Conservation (phyloP, 2,329 filamentous ascomycete species). For the Diaporthe capsici region DNA sequence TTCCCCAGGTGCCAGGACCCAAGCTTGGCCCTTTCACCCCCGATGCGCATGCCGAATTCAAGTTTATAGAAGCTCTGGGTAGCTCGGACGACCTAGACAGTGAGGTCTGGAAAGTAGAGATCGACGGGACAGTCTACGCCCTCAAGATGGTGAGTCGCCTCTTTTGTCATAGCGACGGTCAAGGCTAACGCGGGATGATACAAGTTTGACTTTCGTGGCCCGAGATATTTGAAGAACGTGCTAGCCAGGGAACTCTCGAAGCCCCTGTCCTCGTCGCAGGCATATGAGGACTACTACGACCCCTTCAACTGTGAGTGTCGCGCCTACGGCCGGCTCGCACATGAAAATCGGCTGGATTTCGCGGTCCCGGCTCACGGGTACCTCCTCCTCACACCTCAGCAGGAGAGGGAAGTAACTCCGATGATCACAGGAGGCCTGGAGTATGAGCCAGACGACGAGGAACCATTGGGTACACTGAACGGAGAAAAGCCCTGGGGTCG, state of each 20-base stretch:
- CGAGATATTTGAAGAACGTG: neutral
- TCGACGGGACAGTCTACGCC: neutral
- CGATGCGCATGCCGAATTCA: neutral
- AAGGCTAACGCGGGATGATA: neutral
- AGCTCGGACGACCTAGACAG: neutral
- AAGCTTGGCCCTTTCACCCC: neutral
- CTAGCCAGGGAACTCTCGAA: neutral
- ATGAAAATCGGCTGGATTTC: conserved; percentile 36
- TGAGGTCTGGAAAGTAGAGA: neutral
- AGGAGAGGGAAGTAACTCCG: neutral
- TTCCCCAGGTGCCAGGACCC: neutral
- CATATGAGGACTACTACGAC: conserved; percentile 37
- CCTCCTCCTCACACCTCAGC: conserved; percentile 28
- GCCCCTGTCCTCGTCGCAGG: neutral
- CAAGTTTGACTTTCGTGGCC: neutral
- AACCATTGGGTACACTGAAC: neutral
- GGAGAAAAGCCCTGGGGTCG: conserved; percentile 33
- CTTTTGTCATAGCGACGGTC: neutral
- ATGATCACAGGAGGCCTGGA: neutral
- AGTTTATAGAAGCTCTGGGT: neutral
- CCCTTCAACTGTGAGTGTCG: conserved; percentile 43
- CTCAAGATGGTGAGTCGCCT: neutral
- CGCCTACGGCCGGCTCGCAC: conserved; percentile 41
- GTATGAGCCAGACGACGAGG: neutral
- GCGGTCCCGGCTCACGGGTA: conserved; percentile 40